Evolutionary conservation across 1,284 basidiomycete species (phyloP), one percentile per base, ranked within the genome.

Genomic region (Moesziomyces globuligerus): DNA sequence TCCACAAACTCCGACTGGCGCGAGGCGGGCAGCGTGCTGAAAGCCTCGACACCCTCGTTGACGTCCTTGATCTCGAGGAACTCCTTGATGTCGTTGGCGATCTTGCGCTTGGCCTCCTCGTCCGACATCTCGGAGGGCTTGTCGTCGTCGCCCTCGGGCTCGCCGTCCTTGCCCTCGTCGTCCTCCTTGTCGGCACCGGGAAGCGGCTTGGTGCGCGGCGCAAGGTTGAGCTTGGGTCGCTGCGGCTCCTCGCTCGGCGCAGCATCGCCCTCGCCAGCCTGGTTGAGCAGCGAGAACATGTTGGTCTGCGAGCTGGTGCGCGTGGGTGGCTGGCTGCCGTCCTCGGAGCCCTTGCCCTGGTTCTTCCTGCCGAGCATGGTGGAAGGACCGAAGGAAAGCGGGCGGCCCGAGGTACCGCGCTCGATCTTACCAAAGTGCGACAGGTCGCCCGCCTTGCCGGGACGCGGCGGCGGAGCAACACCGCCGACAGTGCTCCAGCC

Each of bases 401-500:
- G 87, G 15, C 82, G 71, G 29, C 80, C 79, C 3, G 86, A 85
- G 40, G 72, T 53, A 28, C 64, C 64, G 21, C 70, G 45, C 68
- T 70, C 17, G 86, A 80, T 17, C 84, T 94, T 91, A 76, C 94
- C 91, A 82, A 97, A 91, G 78, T 90, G 88, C 29, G 91, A 90
- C 49, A 95, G 86, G 81, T 94, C 92, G 25, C 92, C 91, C 60
- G 89, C 92, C 82, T 93, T 92, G 65, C 89, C 85, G 48, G 88
- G 88, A 48, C 88, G 88, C 60, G 84, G 84, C 28, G 84, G 83
- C 28, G 65, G 86, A 82, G 68, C 71, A 23, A 52, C 51, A 53
- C 88, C 87, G 62, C 89, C 88, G n/a, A 91, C 89, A 26, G 90
- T 88, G 72, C 84, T 85, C 93, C 94, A 97, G 36, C 94, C 94